Base-by-base conservation (phyloP, 495 filamentous ascomycete genomes). In the Neurospora intermedia region DNA sequence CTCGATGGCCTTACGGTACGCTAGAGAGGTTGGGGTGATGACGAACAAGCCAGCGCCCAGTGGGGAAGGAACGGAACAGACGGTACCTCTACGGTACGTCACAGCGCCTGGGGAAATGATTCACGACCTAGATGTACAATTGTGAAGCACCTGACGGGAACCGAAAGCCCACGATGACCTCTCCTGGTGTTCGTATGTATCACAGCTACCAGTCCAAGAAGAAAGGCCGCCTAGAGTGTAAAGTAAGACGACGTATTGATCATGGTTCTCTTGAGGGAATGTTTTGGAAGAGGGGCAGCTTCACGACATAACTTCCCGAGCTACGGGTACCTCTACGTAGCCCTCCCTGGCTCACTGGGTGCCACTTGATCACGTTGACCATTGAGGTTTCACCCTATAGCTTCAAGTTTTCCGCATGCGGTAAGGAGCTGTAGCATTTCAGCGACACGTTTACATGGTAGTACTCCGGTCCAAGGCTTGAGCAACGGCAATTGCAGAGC, bases 61-160 rank as follows among this genome's bases (percentile, higher is more conserved):
- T 66, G 54, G 27, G 6, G 54, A 66, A 66, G 6, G 15, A 27
- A 35, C 27, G 6, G 27, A 27, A 35, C 15, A 59, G 54, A 66
- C 15, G 54, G 27, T 13, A 66, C 23, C 27, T 66, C 13, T 27
- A 66, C 15, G 54, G 27, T 13, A 66, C 23, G 54, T 66, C 13
- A 69, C 73, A 18, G 76, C 77, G 69, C 78, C 79, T 23, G 77
- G 76, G 16, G 77, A 81, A 70, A 81, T 80, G 18, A 79, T 78
- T 54, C 74, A 70, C 69, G 77, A 70, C 70, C 77, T 27, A 35
- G n/a, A 23, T n/a, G 35, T 70, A 38, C 39, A 7, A 7, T 45
- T 45, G 10, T 31, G 16, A 70, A 31, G 27, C 27, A 31, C 27
- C 27, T 11, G 40, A 59, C 20, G 10, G 20, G 11, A 15, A 66